Evolutionary conservation across 177 flowering plant genomes (phyloP).

Genomic region (Telopea speciosissima): DNA sequence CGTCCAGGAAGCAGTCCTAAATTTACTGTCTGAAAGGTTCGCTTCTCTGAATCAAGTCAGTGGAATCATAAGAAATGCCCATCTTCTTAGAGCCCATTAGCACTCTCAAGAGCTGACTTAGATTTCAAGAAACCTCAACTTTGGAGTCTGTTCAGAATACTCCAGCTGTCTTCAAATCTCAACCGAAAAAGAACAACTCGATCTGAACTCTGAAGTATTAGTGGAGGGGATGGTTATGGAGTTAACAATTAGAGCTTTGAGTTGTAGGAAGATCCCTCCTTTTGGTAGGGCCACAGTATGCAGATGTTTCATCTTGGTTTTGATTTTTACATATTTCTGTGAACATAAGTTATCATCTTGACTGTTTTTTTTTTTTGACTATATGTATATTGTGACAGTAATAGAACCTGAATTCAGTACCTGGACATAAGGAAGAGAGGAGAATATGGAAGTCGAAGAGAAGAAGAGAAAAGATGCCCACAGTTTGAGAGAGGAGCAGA

Average conservation of each 20-base stretch:
- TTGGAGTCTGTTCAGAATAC: constrained; percentile 32
- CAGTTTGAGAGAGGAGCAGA: too few species aligned
- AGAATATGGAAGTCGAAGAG: too few species aligned
- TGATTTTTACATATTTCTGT: too few species aligned
- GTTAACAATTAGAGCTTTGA: constrained; percentile 53
- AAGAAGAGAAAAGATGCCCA: too few species aligned
- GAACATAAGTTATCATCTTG: too few species aligned
- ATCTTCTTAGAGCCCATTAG: constrained; percentile 67
- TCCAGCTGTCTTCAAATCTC: constrained; percentile 44
- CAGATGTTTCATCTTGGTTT: constrained; percentile 47
- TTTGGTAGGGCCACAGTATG: constrained; percentile 88
- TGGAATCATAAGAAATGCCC: constrained; percentile 35
- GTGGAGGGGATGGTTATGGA: constrained; percentile 21
- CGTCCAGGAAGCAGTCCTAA: background rate
- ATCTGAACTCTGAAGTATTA: constrained; percentile 24
- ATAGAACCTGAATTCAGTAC: too few species aligned
- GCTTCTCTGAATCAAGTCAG: background rate
- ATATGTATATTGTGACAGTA: too few species aligned
- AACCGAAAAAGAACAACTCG: constrained; percentile 27
- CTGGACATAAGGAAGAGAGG: too few species aligned
- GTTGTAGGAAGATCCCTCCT: constrained; percentile 66
- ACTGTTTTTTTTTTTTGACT: too few species aligned
- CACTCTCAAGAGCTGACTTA: constrained; percentile 48
- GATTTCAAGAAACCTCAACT: constrained; percentile 30
- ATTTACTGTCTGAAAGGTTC: background rate